Conservation (phyloP, 257 asterid genomes). For the Capsicum pubescens region DNA sequence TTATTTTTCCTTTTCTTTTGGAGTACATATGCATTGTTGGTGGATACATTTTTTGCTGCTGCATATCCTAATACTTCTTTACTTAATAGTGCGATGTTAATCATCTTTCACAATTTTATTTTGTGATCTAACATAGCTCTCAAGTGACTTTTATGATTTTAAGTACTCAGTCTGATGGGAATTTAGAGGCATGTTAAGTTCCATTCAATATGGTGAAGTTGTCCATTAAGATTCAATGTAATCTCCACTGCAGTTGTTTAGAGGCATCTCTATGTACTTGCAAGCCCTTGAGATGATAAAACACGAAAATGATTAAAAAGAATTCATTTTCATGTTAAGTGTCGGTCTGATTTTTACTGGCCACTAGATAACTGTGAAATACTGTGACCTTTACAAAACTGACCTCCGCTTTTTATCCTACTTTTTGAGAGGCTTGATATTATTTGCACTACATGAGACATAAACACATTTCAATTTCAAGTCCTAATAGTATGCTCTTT, state of each 20-base stretch:
- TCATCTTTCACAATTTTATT: too few species aligned
- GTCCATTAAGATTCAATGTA: too few species aligned
- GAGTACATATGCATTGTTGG: neutral
- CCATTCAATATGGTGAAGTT: too few species aligned
- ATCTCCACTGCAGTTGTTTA: too few species aligned
- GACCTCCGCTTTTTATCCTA: neutral
- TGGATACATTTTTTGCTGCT: neutral
- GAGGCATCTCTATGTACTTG: too few species aligned
- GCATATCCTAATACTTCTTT: neutral
- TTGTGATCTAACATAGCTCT: too few species aligned
- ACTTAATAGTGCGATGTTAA: too few species aligned
- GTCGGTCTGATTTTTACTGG: neutral
- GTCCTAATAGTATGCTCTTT: neutral
- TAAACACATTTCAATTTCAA: neutral
- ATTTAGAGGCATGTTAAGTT: too few species aligned
- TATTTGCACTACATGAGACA: neutral
- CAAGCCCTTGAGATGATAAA: neutral
- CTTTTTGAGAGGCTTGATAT: neutral
- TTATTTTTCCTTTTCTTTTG: neutral
- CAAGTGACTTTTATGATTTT: too few species aligned
- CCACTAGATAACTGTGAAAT: neutral
- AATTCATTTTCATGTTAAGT: slow-evolving; percentile 18
- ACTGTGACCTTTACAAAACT: neutral
- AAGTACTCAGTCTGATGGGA: too few species aligned
- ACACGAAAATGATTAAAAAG: neutral